Base-by-base conservation (phyloP, 352 stramenopile genomes). In the Plasmopara viticola region DNA sequence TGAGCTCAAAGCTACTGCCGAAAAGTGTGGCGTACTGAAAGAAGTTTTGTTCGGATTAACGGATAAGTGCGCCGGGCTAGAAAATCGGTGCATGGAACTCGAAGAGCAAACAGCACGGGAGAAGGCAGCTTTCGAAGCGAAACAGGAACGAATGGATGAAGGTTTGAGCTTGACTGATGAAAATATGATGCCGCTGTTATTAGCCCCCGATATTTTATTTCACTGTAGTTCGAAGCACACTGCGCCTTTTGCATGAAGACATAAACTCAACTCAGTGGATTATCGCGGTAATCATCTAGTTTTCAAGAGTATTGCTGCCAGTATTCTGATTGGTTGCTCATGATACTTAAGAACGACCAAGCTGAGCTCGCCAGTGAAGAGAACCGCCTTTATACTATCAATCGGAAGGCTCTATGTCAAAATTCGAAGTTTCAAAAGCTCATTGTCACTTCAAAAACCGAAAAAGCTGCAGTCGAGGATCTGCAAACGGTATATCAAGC, bases 241-340 rank as follows among this genome's bases (percentile, higher is more conserved):
- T 62, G 31, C 33, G 47, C 9, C 49, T 71, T 20, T 15, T 63
- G 35, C 46, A 44, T 5, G 62, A 74, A 62, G 66, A 74, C 9
- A 58, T 57, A 29, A 45, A 30, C 10, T 74, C 62, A 38, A 35
- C 50, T 20, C 48, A 64, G 42, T 74, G 66, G 66, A 70, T 54
- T 20, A 51, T 63, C 4, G 58, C 70, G 50, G 66, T 74, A 54
- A 45, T 18, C 9, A 9, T 33, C 18, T 0, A 17, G 25, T 5
- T 25, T 6, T 31, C 8, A 20, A 25, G 20, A n/a, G 14, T 15
- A n/a, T 15, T 56, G 9, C 12, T 46, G 9, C 40, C 10, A 8
- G 4, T 20, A 30, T 25, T 42, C n/a, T 41, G 46, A 41, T 14
- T 47, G n/a, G 4, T 44, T 53, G 34, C 4, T 35, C 1, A 48